Base-by-base conservation (phyloP, 2,329 filamentous ascomycete genomes). In the Aquanectria penicillioides region DNA sequence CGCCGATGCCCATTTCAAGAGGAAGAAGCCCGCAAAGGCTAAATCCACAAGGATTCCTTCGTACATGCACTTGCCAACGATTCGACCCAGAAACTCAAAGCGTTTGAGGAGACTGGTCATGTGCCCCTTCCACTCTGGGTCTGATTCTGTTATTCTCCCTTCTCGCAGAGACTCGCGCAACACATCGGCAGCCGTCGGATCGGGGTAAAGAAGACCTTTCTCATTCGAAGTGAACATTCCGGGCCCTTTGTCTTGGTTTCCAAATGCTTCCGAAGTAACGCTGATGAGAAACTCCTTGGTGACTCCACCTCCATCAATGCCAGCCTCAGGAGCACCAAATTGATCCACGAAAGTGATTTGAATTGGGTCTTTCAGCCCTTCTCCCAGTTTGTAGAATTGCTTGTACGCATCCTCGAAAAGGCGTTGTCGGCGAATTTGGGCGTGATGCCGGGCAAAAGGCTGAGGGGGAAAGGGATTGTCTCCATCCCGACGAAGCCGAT, bases 241-340 rank as follows among this genome's bases (percentile, higher is more conserved):
- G 2, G 65, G 43, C 3, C 62, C 63, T 11, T 59, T 57, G 13
- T 85, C 78, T 2, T 80, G 78, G 17, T 80, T 78, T 3, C 84
- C 85, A 71, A 98, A 97, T 0, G 93, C 93, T 73, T 97, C 91
- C 17, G 85, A 89, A 1, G 93, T 97, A 44, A 97, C 87, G 61
- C 91, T 95, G 1, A 89, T 97, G 11, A 99, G 81, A 62, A 99
- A 99, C 70, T 99, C 95, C 69, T 99, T 99, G 2, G 94, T 97
- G 8, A 99, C 95, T 62, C 95, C 95, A 8, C 95, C 95, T 0
- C 95, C 95, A 71, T 99, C 95, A 53, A 99, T 98, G 9, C 95
- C 95, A 11, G 94, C 94, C 77, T 99, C 95, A 7, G 87, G 83
- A 1, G 89, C 86, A 60, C 91, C 91, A 66, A 97, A 99, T 59